phyloP scores from a whole-genome alignment of 192 early-diverging fungal genomes.

The Coemansia sp. region DNA sequence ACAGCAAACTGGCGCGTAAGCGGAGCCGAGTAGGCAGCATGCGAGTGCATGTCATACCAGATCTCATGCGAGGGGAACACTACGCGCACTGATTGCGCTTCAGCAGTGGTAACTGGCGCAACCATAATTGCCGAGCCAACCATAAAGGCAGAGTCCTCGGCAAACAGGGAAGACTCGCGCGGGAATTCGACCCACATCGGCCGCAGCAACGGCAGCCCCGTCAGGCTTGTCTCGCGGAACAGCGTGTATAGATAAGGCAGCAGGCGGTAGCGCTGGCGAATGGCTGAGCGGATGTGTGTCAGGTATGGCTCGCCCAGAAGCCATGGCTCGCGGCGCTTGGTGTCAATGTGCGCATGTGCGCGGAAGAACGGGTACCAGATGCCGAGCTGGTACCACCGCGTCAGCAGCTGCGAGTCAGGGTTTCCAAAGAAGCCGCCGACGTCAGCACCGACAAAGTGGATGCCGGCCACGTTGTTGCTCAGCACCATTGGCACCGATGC shows the following conservation, averaged over 20 bases:
- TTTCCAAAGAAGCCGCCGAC: slow-evolving; percentile 98
- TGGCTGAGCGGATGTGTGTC: slow-evolving; percentile 70
- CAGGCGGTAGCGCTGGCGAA: slow-evolving; percentile 81
- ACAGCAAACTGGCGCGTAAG: slow-evolving; percentile 64
- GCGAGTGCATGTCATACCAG: slow-evolving; percentile 60
- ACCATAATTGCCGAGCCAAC: slow-evolving; percentile 81
- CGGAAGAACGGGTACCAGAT: slow-evolving; percentile 97
- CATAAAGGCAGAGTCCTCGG: slow-evolving; percentile 86
- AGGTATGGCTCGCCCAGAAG: slow-evolving; percentile 86
- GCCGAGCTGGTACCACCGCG: slow-evolving; percentile 97
- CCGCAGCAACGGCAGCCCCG: slow-evolving; percentile 81
- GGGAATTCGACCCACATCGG: slow-evolving; percentile 92
- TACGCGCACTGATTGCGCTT: slow-evolving; percentile 54
- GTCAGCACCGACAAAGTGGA: slow-evolving; percentile 92
- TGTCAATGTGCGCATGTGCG: slow-evolving; percentile 96
- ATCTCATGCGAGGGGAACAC: slow-evolving; percentile 71
- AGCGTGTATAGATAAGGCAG: slow-evolving; percentile 93
- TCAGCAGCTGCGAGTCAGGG: slow-evolving; percentile 81
- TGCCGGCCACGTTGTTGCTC: slow-evolving; percentile 80
- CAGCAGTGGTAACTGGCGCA: slow-evolving; percentile 61
- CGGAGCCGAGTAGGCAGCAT: slow-evolving; percentile 29
- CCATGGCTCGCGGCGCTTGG: slow-evolving; percentile 97
- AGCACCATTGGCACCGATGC: slow-evolving; percentile 87
- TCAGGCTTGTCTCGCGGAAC: slow-evolving; percentile 73
- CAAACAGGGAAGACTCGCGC: slow-evolving; percentile 71